A percentile compares a stretch with the other conserved stretches of the same genome.
Conservation (phyloP, 176 grass and related monocot species). For the Aegilops sharonensis region DNA sequence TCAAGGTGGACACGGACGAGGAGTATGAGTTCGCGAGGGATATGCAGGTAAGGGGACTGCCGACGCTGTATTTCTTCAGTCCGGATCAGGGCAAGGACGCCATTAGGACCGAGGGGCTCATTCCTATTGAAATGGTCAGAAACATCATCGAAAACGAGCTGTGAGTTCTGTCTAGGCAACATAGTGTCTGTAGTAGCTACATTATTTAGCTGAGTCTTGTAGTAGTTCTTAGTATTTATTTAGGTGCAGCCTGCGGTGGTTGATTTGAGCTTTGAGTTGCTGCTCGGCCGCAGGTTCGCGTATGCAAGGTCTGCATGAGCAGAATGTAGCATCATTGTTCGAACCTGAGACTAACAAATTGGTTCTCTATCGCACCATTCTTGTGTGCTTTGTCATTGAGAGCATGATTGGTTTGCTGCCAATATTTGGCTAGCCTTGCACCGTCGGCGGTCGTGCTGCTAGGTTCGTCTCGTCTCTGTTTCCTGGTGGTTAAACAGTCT, state of each 20-base stretch:
- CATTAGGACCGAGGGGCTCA: background rate
- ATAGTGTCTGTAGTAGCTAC: background rate
- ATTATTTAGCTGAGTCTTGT: background rate
- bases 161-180: constrained; percentile 21
- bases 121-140: constrained; percentile 3
- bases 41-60: constrained; percentile 90
- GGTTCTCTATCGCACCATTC: background rate
- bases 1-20: constrained; percentile 35
- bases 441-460: no score
- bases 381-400: background rate
- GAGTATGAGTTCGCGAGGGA: constrained; percentile 42
- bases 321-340: background rate
- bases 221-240: background rate
- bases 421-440: no score
- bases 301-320: background rate
- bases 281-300: background rate
- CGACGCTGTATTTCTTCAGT: constrained; percentile 55
- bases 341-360: background rate
- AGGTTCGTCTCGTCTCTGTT: no score
- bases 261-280: background rate
- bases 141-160: constrained; percentile 78
- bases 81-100: constrained; percentile 7
- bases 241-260: background rate
- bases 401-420: no score
- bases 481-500: no score